Percentiles rank a stretch among this genome's conserved stretches.
Evolutionary conservation across 495 filamentous ascomycete genomes (phyloP).

Genomic region (Podospora anserina): DNA sequence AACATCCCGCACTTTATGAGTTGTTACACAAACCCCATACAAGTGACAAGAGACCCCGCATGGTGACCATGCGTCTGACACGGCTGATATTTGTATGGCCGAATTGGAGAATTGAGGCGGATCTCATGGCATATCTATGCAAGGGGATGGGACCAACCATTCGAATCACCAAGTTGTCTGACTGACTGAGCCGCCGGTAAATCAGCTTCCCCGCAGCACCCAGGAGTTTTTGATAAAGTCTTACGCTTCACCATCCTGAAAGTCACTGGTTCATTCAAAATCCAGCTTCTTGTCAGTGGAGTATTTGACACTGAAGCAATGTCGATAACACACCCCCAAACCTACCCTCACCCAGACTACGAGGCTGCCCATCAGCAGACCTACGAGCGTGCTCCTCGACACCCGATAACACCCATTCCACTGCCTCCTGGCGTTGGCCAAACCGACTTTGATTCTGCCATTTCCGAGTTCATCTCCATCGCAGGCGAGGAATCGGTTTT

Average conservation of each 20-base stretch:
- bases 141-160: not conserved
- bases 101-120: not conserved
- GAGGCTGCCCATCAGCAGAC: constrained; percentile 26
- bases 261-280: not conserved
- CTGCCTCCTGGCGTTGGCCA: constrained; percentile 42
- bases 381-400: constrained; percentile 25
- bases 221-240: not conserved
- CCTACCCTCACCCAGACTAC: constrained; percentile 29
- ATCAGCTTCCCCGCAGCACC: not conserved
- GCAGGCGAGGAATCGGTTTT: constrained; percentile 39
- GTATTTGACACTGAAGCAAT: constrained; percentile 10
- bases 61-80: too few relatives aligned
- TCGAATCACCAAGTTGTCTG: not conserved
- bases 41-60: not conserved
- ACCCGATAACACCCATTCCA: constrained; percentile 26
- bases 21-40: not conserved
- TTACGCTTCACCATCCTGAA: not conserved
- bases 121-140: not conserved
- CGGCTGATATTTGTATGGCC: constrained; percentile 14
- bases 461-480: constrained; percentile 28
- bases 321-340: constrained; percentile 21
- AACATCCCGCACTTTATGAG: not conserved
- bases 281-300: not conserved
- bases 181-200: not conserved
- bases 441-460: constrained; percentile 31